Evolutionary conservation across 371 early-diverging fungal genomes (phyloP), one percentile per base, ranked within the genome.

Genomic region (Syncephalastrum racemosum): DNA sequence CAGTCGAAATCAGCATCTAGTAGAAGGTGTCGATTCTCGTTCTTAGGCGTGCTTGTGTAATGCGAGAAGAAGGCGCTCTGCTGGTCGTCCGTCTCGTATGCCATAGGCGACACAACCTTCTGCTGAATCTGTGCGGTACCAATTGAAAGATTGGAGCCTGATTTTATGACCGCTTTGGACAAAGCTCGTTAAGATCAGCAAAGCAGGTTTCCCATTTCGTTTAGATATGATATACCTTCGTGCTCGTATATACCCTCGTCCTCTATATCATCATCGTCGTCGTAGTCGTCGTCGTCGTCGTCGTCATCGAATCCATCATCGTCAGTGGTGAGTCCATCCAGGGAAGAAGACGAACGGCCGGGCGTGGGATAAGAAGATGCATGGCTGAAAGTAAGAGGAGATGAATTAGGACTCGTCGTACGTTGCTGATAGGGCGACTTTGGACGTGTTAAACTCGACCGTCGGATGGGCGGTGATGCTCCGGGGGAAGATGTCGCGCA

Each of bases 1-100:
- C 89, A 85, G 52, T 89, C 36, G n/a, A 31, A 31, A 31, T 31
- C 36, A 31, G 36, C 36, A 5, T 31, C 36, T 12, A 31, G 36
- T 10, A 31, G 12, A 31, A 31, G 36, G 12, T 12, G 36, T 0
- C 36, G 36, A 10, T 31, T 31, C 36, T 31, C 36, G 36, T 31
- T 12, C 36, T 31, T 31, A 12, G 36, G 36, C 12, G 36, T 31
- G 36, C 12, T 31, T 4, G 18, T 46, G 41, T 52, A 50, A 39
- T 58, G 58, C 14, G 52, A 58, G 44, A 58, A 58, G 46, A 58
- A 58, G 23, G 27, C 51, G 27, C 51, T 52, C 51, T 58, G 52
- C 24, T 58, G 58, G 8, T 58, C 51, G 22, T 58, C 58, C 13
- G 52, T 52, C 16, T 58, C 58, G 27, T 52, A 58, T 14, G 58